phyloP scores from a whole-genome alignment of 208 protist genomes.

The Acanthamoeba sp. region DNA sequence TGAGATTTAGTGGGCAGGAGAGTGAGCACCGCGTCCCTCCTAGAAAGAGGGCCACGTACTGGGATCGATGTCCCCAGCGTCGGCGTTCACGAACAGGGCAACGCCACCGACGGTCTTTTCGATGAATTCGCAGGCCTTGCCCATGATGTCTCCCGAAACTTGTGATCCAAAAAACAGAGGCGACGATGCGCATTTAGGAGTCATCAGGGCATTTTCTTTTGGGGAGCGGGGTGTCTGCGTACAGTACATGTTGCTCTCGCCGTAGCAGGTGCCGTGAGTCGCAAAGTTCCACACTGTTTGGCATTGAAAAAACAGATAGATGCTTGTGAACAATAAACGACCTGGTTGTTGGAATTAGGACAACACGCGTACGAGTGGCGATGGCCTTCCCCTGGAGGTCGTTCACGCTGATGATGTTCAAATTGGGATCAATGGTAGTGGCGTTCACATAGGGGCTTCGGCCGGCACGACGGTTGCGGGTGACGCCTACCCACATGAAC shows the following conservation, averaged over 20 bases:
- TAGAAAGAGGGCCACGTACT: not conserved
- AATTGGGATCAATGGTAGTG: slow-evolving; percentile 65
- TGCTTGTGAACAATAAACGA: not conserved
- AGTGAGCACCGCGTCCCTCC: not conserved
- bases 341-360: not conserved
- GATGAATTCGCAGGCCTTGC: slow-evolving; percentile 55
- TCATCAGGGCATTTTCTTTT: too few relatives aligned
- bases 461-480: slow-evolving; percentile 69
- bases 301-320: too few relatives aligned
- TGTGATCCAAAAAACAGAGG: not conserved
- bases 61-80: slow-evolving; percentile 78
- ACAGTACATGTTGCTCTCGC: slow-evolving; percentile 69
- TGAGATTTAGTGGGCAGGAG: not conserved
- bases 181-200: too few relatives aligned
- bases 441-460: slow-evolving; percentile 61
- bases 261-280: slow-evolving; percentile 77
- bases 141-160: slow-evolving; percentile 74
- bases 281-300: slow-evolving; percentile 76
- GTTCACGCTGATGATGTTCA: slow-evolving; percentile 75
- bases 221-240: not conserved
- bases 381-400: slow-evolving; percentile 42
- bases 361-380: slow-evolving; percentile 50
- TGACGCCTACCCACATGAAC: not conserved
- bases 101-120: slow-evolving; percentile 31
- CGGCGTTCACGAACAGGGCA: slow-evolving; percentile 77